Conservation (phyloP, 2,329 filamentous ascomycete genomes). For the Dothistroma septosporum region DNA sequence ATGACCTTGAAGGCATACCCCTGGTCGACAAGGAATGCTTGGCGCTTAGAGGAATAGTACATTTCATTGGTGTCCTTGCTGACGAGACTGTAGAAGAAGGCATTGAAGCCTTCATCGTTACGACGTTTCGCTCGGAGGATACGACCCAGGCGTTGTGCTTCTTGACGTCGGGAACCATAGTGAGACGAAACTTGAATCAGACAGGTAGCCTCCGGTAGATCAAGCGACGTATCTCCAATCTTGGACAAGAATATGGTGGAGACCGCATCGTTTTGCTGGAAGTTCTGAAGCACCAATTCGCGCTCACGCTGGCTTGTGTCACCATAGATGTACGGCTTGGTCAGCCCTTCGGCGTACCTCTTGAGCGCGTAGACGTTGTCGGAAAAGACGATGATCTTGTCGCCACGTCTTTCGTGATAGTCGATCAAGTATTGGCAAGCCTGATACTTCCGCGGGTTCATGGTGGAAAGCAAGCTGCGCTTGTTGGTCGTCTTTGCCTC, state of each 20-base stretch:
- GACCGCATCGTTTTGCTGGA: conserved; percentile 84
- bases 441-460: conserved; percentile 97
- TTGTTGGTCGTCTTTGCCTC: conserved; percentile 60
- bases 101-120: conserved; percentile 98
- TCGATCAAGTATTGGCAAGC: conserved; percentile 97
- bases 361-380: conserved; percentile 94
- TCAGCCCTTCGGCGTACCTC: conserved; percentile 75
- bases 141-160: conserved; percentile 87
- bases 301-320: conserved; percentile 82
- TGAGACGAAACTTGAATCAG: conserved; percentile 97
- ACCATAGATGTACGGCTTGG: conserved; percentile 87
- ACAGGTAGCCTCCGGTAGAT: conserved; percentile 92
- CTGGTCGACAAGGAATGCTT: conserved; percentile 95
- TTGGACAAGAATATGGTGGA: conserved; percentile 96
- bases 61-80: conserved; percentile 98
- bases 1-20: conserved; percentile 99
- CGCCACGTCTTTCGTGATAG: conserved; percentile 88
- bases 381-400: conserved; percentile 97
- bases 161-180: conserved; percentile 93
- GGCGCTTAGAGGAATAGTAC: conserved; percentile 93
- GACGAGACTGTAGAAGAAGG: conserved; percentile 96
- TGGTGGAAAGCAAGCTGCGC: conserved; percentile 74
- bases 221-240: conserved; percentile 96
- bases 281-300: conserved; percentile 83
- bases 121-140: conserved; percentile 92